A percentile compares a stretch with the other conserved stretches of the same genome.
Conservation (phyloP, 2,329 filamentous ascomycete genomes). For the Ceratocystis cacaofunesta region DNA sequence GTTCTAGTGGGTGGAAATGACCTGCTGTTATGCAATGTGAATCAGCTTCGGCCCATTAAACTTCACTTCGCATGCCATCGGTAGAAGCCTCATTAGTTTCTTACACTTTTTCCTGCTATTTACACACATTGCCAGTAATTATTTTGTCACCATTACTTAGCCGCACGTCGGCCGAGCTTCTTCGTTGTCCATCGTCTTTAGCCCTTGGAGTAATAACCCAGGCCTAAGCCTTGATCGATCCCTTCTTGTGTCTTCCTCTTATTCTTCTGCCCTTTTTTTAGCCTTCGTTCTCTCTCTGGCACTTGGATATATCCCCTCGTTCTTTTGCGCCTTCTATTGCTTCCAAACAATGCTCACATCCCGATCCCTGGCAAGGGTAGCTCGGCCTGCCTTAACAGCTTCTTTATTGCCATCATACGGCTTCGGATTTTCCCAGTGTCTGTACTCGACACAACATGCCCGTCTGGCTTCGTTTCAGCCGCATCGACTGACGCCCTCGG, state of each 20-base stretch:
- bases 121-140: not conserved
- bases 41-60: not conserved
- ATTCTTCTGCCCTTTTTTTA: not conserved
- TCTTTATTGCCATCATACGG: not conserved
- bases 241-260: not conserved
- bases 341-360: conserved; percentile 1
- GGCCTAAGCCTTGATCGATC: not conserved
- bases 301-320: not conserved
- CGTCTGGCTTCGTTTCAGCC: conserved; percentile 13
- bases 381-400: not conserved
- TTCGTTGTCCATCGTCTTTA: not conserved
- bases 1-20: not conserved
- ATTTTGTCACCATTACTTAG: not conserved
- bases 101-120: not conserved
- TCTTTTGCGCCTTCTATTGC: not conserved
- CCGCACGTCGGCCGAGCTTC: not conserved
- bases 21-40: not conserved
- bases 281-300: not conserved
- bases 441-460: not conserved
- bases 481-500: conserved; percentile 5
- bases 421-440: not conserved
- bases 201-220: too few relatives aligned
- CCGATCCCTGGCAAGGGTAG: conserved; percentile 8
- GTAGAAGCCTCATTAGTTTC: not conserved
- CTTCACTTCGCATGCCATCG: not conserved